phyloP scores from a whole-genome alignment of 805 yeast species.

The Candida silvicultrix region DNA sequence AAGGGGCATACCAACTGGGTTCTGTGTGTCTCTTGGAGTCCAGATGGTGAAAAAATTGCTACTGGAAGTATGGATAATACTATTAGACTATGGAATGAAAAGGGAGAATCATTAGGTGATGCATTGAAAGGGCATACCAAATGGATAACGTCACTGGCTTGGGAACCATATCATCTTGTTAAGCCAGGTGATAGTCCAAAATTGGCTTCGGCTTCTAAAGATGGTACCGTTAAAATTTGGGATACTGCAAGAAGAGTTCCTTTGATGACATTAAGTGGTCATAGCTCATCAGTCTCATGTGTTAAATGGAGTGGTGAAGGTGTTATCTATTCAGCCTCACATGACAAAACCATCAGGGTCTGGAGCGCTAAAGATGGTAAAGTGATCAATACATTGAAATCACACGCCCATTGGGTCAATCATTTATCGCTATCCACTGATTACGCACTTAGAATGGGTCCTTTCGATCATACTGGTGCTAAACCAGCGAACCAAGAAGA shows the following conservation, averaged over 20 bases:
- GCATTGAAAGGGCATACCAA: constrained; percentile 78
- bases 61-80: constrained; percentile 96
- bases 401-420: constrained; percentile 98
- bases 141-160: constrained; percentile 82
- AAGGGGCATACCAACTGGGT: constrained; percentile 93
- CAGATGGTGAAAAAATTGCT: constrained; percentile 85
- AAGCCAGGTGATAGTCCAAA: constrained; percentile 60
- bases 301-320: constrained; percentile 97
- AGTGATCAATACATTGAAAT: constrained; percentile 68
- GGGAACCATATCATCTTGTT: constrained; percentile 92
- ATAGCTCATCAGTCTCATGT: constrained; percentile 83
- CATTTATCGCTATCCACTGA: constrained; percentile 91
- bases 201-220: constrained; percentile 85
- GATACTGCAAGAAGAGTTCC: constrained; percentile 68
- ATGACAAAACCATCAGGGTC: constrained; percentile 86
- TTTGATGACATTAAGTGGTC: constrained; percentile 74
- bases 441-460: constrained; percentile 79
- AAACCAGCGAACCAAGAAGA: constrained; percentile 38
- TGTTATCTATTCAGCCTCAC: constrained; percentile 81
- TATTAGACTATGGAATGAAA: constrained; percentile 77
- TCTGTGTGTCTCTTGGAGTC: constrained; percentile 84
- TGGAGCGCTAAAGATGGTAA: constrained; percentile 84
- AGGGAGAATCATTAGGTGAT: constrained; percentile 70
- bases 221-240: constrained; percentile 87
- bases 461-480: constrained; percentile 68